These are phyloP conservation scores for Adansonia rubrostipa DNA, from an alignment of 441 rosid genomes.

Conservation along the genomic window DNA sequence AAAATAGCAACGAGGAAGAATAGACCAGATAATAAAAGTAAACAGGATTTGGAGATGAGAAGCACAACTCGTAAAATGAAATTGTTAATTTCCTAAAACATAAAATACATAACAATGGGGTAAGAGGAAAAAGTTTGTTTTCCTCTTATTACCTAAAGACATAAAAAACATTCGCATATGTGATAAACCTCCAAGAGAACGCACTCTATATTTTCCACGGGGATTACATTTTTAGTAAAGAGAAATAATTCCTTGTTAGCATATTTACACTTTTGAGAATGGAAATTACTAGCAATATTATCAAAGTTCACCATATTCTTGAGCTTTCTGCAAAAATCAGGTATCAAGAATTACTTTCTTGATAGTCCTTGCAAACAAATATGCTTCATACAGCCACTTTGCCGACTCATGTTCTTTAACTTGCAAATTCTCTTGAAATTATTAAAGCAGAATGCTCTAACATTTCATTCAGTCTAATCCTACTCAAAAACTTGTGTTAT, in stretches of 20 bases:
- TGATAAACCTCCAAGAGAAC: not conserved
- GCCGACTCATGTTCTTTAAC: not conserved
- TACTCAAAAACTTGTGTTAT: not conserved
- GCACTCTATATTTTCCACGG: not conserved
- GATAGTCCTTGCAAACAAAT: not conserved
- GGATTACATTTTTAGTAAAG: not conserved
- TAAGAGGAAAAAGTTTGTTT: conserved; percentile 6
- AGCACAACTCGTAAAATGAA: not conserved
- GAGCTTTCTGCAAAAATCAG: not conserved
- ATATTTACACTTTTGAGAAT: not conserved
- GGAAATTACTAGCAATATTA: not conserved
- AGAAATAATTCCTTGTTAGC: not conserved
- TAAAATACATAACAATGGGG: not conserved
- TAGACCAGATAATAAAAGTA: not conserved
- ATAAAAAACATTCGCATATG: not conserved
- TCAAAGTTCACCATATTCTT: not conserved
- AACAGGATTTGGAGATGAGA: not conserved
- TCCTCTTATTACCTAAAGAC: not conserved
- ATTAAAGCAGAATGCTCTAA: not conserved
- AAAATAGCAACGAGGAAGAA: not conserved
- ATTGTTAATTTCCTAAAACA: not conserved
- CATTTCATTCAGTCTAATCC: not conserved
- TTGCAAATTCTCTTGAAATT: not conserved
- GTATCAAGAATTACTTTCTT: not conserved
- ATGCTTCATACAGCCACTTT: not conserved